Evolutionary conservation across 345 rosid species (phyloP).

Genomic region (Citrus unshiu): DNA sequence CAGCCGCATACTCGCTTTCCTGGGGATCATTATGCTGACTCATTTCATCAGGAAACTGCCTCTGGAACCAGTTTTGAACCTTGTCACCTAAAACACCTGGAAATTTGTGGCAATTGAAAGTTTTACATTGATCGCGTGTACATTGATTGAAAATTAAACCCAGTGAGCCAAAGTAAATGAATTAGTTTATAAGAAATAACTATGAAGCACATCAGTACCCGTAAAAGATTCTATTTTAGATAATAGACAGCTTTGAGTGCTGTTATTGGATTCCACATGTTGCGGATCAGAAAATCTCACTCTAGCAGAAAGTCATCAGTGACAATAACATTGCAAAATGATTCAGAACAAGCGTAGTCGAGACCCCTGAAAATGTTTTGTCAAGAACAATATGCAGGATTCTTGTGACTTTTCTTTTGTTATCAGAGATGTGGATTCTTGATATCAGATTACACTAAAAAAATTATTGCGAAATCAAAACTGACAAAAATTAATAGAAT

Average conservation of each 20-base stretch:
- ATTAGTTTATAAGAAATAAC: neutral
- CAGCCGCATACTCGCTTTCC: slow-evolving; percentile 42
- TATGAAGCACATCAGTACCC: neutral
- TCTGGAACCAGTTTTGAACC: slow-evolving; percentile 37
- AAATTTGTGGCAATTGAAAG: neutral
- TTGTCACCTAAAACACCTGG: slow-evolving; percentile 27
- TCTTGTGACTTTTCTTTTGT: neutral
- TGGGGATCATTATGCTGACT: slow-evolving; percentile 18
- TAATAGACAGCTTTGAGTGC: neutral
- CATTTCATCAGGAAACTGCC: slow-evolving; percentile 35
- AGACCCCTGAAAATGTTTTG: too few species aligned
- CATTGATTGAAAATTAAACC: neutral
- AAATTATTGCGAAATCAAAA: neutral
- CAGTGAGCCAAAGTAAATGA: neutral
- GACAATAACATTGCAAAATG: neutral
- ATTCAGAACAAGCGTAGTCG: too few species aligned
- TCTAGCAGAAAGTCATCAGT: slow-evolving; percentile 10
- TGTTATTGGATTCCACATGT: slow-evolving; percentile 5
- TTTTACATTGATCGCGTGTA: neutral
- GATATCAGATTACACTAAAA: neutral
- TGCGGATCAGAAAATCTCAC: slow-evolving; percentile 27
- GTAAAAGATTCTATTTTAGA: neutral
- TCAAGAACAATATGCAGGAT: slow-evolving; percentile 1
- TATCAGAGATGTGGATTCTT: neutral
- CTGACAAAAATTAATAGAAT: neutral